Base-by-base conservation (phyloP, 345 rosid genomes). In the Angophora floribunda region DNA sequence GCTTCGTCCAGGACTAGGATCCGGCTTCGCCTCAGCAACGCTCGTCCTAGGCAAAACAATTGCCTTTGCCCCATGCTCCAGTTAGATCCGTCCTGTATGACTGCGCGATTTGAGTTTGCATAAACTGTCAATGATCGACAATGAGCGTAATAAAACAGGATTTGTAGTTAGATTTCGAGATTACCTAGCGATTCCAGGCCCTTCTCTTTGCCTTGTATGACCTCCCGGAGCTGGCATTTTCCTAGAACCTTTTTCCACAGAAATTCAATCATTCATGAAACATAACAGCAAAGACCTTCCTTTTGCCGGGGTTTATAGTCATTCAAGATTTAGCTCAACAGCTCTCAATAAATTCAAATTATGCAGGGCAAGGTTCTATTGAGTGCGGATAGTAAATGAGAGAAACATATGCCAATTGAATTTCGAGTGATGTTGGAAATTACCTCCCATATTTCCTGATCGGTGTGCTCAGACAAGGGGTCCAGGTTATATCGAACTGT, bases 41-140 rank as follows among this genome's bases (percentile, higher is more conserved):
- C 95, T 6, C 96, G 94, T 15, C 96, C 98, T 67, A 95, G 89
- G 80, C 96, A 94, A 75, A 94, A 95, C 15, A 95, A 21, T 57
- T 95, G 96, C 47, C 95, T 86, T 52, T 94, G 96, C 52, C 96
- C 96, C 89, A 89, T 89, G 89, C 97, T 94, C 96, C 96, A 94
- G 85, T 95, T 95, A 14, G 94, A 92, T 85, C 96, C 96, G 63
- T 95, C 96, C 86, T 94, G 92, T 47, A 90, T 87, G 53, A 93
- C 97, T 95, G 94, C 86, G 26, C 86, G 21, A 13, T 13, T 41
- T 21, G 8, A 41, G 84, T 41, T 75, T 75, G 84, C 10, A 13
- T 5, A 41, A 41, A 41, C 49, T 41, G 49, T 75, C 44, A 19
- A 41, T 19, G 49, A 75, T 41, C 24, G 11, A 75, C 49, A 19